These are phyloP conservation scores for Lenzites betulinus DNA, from an alignment of 768 basidiomycete genomes.

Conservation along the genomic window DNA sequence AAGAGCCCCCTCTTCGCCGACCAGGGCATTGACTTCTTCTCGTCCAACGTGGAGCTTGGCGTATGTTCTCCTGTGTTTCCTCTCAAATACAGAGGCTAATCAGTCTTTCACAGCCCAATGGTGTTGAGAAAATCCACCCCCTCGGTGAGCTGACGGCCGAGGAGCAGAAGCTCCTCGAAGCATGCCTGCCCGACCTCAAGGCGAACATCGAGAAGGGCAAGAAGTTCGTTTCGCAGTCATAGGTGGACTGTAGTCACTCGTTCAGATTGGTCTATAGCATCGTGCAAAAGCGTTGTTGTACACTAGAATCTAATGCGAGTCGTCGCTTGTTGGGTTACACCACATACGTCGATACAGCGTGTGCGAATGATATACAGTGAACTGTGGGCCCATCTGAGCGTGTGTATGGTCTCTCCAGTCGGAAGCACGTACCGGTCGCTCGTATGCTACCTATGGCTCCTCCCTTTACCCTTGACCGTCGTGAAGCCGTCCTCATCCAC, in stretches of 20 bases:
- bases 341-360: background rate
- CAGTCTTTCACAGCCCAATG: conserved; percentile 54
- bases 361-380: background rate
- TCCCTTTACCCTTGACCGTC: conserved; percentile 62
- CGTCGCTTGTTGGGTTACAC: conserved; percentile 15
- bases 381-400: background rate
- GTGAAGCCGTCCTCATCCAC: conserved; percentile 95
- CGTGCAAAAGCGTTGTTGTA: conserved; percentile 26
- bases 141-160: conserved; percentile 76
- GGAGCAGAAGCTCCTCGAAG: conserved; percentile 86
- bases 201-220: conserved; percentile 98
- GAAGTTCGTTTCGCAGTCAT: conserved; percentile 55
- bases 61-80: conserved; percentile 46
- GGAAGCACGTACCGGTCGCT: background rate
- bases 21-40: conserved; percentile 94
- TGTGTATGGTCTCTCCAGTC: background rate
- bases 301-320: conserved; percentile 20
- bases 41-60: conserved; percentile 91
- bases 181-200: conserved; percentile 89
- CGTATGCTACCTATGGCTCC: conserved; percentile 22
- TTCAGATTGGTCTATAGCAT: conserved; percentile 9
- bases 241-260: background rate
- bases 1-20: conserved; percentile 83
- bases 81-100: background rate
- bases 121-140: conserved; percentile 91